Conservation (phyloP, 768 basidiomycete species). For the Podaxis carcinomalis region DNA sequence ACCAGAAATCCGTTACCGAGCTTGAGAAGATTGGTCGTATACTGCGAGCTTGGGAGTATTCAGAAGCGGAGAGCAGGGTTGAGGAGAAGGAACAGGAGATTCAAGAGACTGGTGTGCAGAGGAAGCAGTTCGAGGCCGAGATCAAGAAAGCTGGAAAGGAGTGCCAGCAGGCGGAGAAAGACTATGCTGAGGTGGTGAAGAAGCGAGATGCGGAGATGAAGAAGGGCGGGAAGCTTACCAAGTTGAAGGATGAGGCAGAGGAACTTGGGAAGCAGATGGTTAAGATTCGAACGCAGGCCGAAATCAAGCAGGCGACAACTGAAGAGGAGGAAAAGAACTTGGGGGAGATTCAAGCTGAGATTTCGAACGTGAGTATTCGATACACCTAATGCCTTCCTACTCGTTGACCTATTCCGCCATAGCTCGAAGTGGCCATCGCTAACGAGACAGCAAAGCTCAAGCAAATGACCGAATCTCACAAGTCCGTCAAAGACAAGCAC, state of each 20-base stretch:
- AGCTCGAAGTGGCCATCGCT: conserved; percentile 57
- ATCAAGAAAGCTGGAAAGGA: conserved; percentile 52
- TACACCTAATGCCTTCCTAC: background rate
- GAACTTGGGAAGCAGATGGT: conserved; percentile 76
- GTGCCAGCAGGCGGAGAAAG: conserved; percentile 61
- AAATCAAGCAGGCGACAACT: conserved; percentile 73
- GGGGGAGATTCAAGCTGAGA: conserved; percentile 44
- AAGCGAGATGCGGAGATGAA: conserved; percentile 82
- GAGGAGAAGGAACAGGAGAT: conserved; percentile 55
- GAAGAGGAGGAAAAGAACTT: conserved; percentile 72
- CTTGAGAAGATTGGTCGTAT: conserved; percentile 81
- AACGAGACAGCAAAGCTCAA: conserved; percentile 60
- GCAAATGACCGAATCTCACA: conserved; percentile 48
- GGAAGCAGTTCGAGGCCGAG: conserved; percentile 39
- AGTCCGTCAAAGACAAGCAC: conserved; percentile 66
- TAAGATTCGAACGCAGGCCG: conserved; percentile 80
- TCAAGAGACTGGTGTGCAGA: conserved; percentile 42
- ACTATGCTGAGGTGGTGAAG: conserved; percentile 60
- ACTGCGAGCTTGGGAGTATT: conserved; percentile 89
- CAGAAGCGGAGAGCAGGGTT: conserved; percentile 49
- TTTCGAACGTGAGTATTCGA: conserved; percentile 50
- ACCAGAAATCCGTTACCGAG: conserved; percentile 84
- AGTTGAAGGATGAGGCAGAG: conserved; percentile 75
- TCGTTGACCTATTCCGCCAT: background rate
- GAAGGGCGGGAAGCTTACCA: conserved; percentile 90